A percentile compares a stretch with the other conserved stretches of the same genome.
Conservation (phyloP, 768 basidiomycete genomes). For the Paxillus rubicundulus region DNA sequence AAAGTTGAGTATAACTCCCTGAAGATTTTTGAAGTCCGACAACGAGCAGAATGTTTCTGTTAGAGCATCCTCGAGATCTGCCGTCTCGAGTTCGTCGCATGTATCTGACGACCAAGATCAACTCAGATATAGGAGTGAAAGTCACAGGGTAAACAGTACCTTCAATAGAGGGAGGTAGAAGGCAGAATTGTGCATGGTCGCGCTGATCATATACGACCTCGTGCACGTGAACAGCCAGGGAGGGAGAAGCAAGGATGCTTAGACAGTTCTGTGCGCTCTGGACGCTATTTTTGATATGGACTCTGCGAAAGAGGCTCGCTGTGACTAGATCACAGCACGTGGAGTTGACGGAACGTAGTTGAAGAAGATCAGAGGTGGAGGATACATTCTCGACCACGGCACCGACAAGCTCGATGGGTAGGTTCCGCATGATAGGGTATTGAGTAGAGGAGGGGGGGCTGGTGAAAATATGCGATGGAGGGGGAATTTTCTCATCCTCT, state of each 20-base stretch:
- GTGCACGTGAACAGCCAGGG: conserved; percentile 23
- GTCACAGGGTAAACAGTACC: conserved; percentile 4
- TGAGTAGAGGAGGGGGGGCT: background rate
- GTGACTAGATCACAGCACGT: conserved; percentile 26
- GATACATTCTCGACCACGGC: conserved; percentile 22
- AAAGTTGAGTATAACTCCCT: conserved; percentile 25
- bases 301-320: conserved; percentile 19
- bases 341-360: conserved; percentile 27
- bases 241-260: conserved; percentile 21
- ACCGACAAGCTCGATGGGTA: conserved; percentile 29
- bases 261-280: conserved; percentile 25
- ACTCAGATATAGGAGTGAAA: background rate
- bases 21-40: conserved; percentile 17
- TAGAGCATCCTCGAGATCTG: conserved; percentile 30
- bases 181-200: conserved; percentile 22
- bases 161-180: conserved; percentile 13
- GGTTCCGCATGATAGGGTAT: conserved; percentile 17
- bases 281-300: conserved; percentile 25
- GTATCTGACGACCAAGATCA: conserved; percentile 4
- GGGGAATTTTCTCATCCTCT: conserved; percentile 1
- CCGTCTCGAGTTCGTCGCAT: conserved; percentile 29
- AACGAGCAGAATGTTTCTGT: conserved; percentile 26
- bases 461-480: background rate
- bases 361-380: conserved; percentile 26
- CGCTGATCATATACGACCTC: conserved; percentile 31